Evolutionary conservation across 148 eudicot species (phyloP), one percentile per base, ranked within the genome.

Genomic region (Fagopyrum tataricum): DNA sequence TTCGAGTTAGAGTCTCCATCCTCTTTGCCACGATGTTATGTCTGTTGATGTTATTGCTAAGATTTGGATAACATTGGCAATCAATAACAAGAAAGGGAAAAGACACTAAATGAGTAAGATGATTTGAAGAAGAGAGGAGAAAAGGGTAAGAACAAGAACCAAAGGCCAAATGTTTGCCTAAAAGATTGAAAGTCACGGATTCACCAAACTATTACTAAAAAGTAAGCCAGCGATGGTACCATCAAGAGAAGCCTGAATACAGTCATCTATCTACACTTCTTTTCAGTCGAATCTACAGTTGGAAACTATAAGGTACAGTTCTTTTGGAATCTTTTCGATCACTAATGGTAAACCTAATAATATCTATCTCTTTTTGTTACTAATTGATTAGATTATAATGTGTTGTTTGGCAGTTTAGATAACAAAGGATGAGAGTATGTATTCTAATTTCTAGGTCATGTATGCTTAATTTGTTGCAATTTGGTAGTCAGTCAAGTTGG

Each of bases 121-220:
- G 15, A 48, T 3, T 13, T 48, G 52, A 3, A 48, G 15, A 48
- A 17, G 15, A 48, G 0, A 48, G 58, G 58, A 48, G 52, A 48
- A 48, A 1, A 48, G 58, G 58, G 58, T 18, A 55, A 55, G 61
- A 55, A 55, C 61, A 55, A 55, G 23, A 17, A 52, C 21, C 66
- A 59, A 59, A 24, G 66, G 66, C 39, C 66, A 24, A 59, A 59
- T 59, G 15, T 59, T 59, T 59, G 66, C 39, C 66, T 21, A 59
- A 23, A 59, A 59, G 39, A 24, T 59, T 59, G 5, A 9, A 26
- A 59, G 66, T 59, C 66, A 59, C 66, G 66, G 66, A 59, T 23
- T 59, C 66, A 59, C 39, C 3, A 10, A 23, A 23, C 66, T 59
- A 21, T 59, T 2, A 26, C 31, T 26, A n/a, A 59, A 8, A 56